phyloP scores from a whole-genome alignment of 176 grass and related monocot genomes.

The Cocos nucifera region DNA sequence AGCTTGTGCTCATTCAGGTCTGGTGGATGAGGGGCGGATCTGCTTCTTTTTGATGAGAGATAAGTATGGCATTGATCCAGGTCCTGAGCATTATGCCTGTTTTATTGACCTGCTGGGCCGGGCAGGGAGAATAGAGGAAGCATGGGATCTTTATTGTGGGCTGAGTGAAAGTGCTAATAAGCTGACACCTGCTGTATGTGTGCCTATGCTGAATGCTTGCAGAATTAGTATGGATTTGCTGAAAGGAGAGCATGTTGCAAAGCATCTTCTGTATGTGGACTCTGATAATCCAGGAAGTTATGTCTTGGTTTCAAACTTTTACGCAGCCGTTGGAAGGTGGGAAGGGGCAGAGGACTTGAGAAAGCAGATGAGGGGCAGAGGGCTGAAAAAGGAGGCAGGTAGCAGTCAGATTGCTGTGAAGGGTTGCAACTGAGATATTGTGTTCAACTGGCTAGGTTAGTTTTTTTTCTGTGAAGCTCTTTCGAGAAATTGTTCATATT shows the following conservation, averaged over 20 bases:
- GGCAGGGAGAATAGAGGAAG: conserved; percentile 40
- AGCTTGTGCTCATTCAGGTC: conserved; percentile 47
- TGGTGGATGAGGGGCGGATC: conserved; percentile 38
- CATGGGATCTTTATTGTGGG: conserved; percentile 50
- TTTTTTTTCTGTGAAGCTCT: too few species aligned
- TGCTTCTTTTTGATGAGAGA: conserved; percentile 42
- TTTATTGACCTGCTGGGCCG: conserved; percentile 51
- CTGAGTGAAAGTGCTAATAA: conserved; percentile 10
- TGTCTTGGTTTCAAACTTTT: conserved; percentile 49
- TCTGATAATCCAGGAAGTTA: conserved; percentile 35
- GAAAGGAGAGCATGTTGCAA: conserved; percentile 39
- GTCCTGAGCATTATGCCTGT: conserved; percentile 40
- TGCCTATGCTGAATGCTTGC: conserved; percentile 50
- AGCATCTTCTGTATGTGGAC: conserved; percentile 30
- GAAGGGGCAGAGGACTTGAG: conserved; percentile 28
- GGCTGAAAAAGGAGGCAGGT: conserved; percentile 47
- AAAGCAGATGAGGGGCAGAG: conserved; percentile 28
- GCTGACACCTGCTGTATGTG: conserved; percentile 26
- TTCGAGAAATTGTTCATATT: too few species aligned
- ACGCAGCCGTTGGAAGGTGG: conserved; percentile 32
- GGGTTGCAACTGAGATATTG: background rate
- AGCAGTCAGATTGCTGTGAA: conserved; percentile 23
- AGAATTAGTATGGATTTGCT: conserved; percentile 34
- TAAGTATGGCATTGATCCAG: conserved; percentile 36
- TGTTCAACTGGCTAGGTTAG: too few species aligned